Base-by-base conservation (phyloP, 768 basidiomycete species). In the Gymnopilus junonius region DNA sequence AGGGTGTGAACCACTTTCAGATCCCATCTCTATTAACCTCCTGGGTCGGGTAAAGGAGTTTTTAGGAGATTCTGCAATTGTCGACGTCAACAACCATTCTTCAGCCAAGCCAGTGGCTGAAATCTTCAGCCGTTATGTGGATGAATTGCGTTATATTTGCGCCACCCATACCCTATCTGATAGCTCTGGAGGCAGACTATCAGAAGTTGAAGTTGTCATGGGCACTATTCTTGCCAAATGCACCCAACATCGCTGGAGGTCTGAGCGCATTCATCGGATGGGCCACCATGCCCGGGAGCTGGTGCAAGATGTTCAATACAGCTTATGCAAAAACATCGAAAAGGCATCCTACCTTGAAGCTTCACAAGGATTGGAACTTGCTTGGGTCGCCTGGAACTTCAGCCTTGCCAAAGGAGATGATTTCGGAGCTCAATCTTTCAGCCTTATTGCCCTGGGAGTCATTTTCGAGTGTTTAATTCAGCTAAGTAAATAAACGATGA, bases 151-250 rank as follows among this genome's bases (percentile, higher is more conserved):
- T 15, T 94, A 92, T 71, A 89, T 92, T 57, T 85, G 87, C 62
- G 75, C 81, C 15, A 89, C 88, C 0, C 91, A 92, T 70, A 85
- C 87, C 0, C 74, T 93, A 8, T 85, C 89, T 8, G 81, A 83
- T 57, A 75, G 79, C 8, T 81, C 87, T 1, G 86, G 83, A 8
- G 79, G 79, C 8, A 81, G 81, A 31, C 79, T 94, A 32, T 73
- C 79, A 6, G 93, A 94, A 70, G 88, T 89, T 54, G 93, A 94
- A 68, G 80, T 93, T 23, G 88, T 92, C 1, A 75, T 87, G 31
- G 92, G 91, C 20, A 87, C 88, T 0, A 94, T 94, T 59, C 74
- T 92, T 46, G 89, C 86, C 1, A 87, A 87, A 62, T 91, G 88
- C 68, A 75, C 84, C 1, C 86, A 92, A 65, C 81, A 80, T 60